Conservation (phyloP, 2,329 filamentous ascomycete genomes). For the Triangularia verruculosa region DNA sequence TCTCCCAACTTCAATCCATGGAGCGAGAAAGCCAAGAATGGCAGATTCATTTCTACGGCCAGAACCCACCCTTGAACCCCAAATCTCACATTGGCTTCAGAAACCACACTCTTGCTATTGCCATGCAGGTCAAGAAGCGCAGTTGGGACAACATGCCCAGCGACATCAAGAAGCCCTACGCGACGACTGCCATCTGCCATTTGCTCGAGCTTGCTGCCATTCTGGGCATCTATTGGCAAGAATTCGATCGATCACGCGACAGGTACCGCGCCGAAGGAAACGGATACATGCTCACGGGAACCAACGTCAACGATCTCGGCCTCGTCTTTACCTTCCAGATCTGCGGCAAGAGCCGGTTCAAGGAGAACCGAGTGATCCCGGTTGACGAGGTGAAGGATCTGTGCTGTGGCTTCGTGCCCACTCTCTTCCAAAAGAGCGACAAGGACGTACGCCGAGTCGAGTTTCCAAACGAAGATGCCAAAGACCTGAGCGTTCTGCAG, state of each 20-base stretch:
- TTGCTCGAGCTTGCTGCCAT: slow-evolving; percentile 53
- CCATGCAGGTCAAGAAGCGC: slow-evolving; percentile 43
- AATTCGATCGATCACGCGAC: slow-evolving; percentile 51
- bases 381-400: slow-evolving; percentile 52
- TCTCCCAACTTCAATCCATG: slow-evolving; percentile 50
- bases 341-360: slow-evolving; percentile 47
- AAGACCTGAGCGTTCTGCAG: slow-evolving; percentile 43
- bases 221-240: slow-evolving; percentile 57
- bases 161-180: slow-evolving; percentile 47
- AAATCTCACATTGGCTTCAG: slow-evolving; percentile 22
- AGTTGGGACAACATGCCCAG: slow-evolving; percentile 54
- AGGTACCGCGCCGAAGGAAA: slow-evolving; percentile 56
- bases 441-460: slow-evolving; percentile 40
- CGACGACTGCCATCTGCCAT: slow-evolving; percentile 55
- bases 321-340: slow-evolving; percentile 54
- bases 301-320: slow-evolving; percentile 47
- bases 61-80: slow-evolving; percentile 23
- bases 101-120: slow-evolving; percentile 43
- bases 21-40: slow-evolving; percentile 47
- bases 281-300: slow-evolving; percentile 49
- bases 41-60: slow-evolving; percentile 36
- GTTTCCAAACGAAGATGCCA: slow-evolving; percentile 40
- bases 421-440: slow-evolving; percentile 44
- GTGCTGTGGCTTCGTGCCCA: slow-evolving; percentile 54
- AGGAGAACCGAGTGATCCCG: slow-evolving; percentile 51